Base-by-base conservation (phyloP, 768 basidiomycete species). In the Boletus sensibilis region DNA sequence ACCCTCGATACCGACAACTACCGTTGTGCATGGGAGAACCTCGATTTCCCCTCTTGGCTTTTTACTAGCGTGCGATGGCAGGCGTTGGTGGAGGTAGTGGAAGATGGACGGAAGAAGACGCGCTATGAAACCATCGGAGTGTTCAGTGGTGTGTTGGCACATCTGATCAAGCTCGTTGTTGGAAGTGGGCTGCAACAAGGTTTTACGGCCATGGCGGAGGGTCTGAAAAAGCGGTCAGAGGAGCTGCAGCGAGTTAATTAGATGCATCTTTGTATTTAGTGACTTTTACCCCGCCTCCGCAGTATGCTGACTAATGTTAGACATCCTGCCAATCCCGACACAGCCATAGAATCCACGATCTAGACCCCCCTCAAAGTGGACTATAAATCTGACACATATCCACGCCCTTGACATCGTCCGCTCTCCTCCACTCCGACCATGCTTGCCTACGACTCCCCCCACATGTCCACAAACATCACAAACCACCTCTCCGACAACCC, bases 111-210 rank as follows among this genome's bases (percentile, higher is more conserved):
- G 11, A 68, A 44, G 31, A 79, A 81, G 61, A 87, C 86, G 29
- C 78, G 76, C 46, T 90, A 90, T 58, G 86, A 89, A 68, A 82
- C 80, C 6, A 69, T 78, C 10, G 85, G 86, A 64, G 83, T 82
- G 29, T 89, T 88, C 50, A 68, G 69, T 18, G 86, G 86, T 0
- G 18, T 79, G 2, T 52, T 81, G 12, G 86, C 85, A 37, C 83
- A 86, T 61, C 1, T 83, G 11, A 69, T 87, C 50, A 76, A 74
- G 60, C 70, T 74, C 39, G 75, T 81, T 51, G 63, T 83, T 14
- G 70, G 76, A 14, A 57, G 62, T 14, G 76, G 79, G 41, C 65
- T 88, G 48, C 65, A 67, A 27, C 40, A 67, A 48, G 82, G 79
- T 0, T 83, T 85, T 46, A 59, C 65, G 9, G 85, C 81, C 1